Conservation (phyloP, 2,329 filamentous ascomycete species). For the Colletotrichum phormii region DNA sequence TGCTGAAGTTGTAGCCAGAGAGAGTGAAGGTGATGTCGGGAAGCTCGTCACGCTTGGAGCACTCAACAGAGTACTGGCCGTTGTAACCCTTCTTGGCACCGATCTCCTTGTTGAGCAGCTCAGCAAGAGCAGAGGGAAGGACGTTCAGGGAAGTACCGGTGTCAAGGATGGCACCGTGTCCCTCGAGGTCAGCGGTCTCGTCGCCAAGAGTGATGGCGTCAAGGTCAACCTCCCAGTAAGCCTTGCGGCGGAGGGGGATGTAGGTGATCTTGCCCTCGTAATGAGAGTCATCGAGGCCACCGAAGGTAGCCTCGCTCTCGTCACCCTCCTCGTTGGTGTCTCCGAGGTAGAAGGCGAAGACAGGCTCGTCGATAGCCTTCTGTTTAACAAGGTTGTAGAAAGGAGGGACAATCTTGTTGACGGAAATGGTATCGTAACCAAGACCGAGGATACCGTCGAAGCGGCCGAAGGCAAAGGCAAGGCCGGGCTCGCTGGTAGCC, state of each 20-base stretch:
- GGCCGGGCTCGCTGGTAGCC: constrained; percentile 92
- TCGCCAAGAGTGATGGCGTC: constrained; percentile 91
- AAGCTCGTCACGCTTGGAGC: constrained; percentile 82
- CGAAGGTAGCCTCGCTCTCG: constrained; percentile 89
- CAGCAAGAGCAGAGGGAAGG: constrained; percentile 89
- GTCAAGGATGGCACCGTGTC: constrained; percentile 96
- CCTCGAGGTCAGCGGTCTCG: constrained; percentile 87
- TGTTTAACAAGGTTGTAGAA: constrained; percentile 98
- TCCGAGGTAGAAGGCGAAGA: constrained; percentile 97
- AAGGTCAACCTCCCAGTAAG: constrained; percentile 99
- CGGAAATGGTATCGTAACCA: constrained; percentile 95
- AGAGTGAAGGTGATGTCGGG: constrained; percentile 94
- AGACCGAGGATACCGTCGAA: constrained; percentile 98
- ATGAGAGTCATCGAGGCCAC: constrained; percentile 86
- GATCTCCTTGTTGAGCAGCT: constrained; percentile 97
- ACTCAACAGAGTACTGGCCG: constrained; percentile 96
- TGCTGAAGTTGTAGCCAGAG: constrained; percentile 92
- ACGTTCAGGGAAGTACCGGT: constrained; percentile 98
- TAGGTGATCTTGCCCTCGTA: constrained; percentile 88
- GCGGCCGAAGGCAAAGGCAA: constrained; percentile 96
- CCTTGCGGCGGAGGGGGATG: constrained; percentile 96
- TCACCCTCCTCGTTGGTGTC: constrained; percentile 74
- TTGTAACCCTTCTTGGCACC: constrained; percentile 98
- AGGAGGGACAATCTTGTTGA: constrained; percentile 92
- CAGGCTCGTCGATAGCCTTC: constrained; percentile 87